Percentiles rank a stretch among this genome's conserved stretches.
Evolutionary conservation across 768 basidiomycete species (phyloP).

Genomic region (Auricularia cornea): DNA sequence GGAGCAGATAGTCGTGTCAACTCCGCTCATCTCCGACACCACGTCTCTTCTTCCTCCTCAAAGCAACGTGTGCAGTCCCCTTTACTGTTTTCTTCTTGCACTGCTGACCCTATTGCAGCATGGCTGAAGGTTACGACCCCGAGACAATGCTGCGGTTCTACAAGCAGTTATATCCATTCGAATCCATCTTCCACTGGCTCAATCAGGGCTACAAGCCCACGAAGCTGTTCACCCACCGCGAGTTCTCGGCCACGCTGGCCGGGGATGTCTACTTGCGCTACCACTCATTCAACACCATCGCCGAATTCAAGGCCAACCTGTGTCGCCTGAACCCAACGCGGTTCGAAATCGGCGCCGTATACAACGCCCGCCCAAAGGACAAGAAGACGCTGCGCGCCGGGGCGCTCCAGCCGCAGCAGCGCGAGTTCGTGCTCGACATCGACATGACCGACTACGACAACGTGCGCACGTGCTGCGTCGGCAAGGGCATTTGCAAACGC

Average conservation of each 20-base stretch:
- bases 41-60: too few species aligned
- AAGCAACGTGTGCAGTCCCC: not conserved
- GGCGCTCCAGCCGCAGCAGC: conserved; percentile 61
- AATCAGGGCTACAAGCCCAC: conserved; percentile 81
- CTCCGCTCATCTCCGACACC: too few species aligned
- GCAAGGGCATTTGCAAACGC: conserved; percentile 78
- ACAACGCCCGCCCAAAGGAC: conserved; percentile 85
- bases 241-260: conserved; percentile 89
- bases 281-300: conserved; percentile 76
- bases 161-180: conserved; percentile 87
- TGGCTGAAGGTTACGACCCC: too few species aligned
- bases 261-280: conserved; percentile 93
- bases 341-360: conserved; percentile 96
- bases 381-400: conserved; percentile 70
- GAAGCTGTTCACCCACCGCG: conserved; percentile 83
- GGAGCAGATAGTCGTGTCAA: too few species aligned
- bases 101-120: too few species aligned
- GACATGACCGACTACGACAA: conserved; percentile 99
- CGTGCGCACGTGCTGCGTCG: conserved; percentile 90
- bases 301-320: conserved; percentile 89
- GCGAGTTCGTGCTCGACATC: conserved; percentile 98
- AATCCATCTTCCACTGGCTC: conserved; percentile 88
- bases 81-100: too few species aligned
- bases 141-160: conserved; percentile 65
- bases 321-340: conserved; percentile 79